Evolutionary conservation across 495 filamentous ascomycete species (phyloP), one percentile per base, ranked within the genome.

Genomic region (Acidiella bohemica): DNA sequence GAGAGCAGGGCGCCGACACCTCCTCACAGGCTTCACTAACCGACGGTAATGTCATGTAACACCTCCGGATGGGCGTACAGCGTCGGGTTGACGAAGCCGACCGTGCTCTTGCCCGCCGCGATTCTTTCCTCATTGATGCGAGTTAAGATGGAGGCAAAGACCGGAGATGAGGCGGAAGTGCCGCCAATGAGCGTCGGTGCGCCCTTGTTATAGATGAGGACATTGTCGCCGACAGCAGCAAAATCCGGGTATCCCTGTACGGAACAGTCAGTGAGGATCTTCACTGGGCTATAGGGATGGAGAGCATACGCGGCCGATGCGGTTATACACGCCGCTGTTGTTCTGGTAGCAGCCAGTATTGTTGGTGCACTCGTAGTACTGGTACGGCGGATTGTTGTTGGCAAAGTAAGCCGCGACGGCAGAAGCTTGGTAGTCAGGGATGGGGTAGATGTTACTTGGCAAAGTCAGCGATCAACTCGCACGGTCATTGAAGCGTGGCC

Each of bases 41-140:
- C 44, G 19, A 25, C 24, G 1, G 44, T 47, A 11, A 42, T 42
- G 18, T 42, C 39, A 34, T 42, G 39, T 12, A 42, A 33, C 0
- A 68, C 64, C 21, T 66, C 67, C 0, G 76, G 72, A 48, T 81
- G 61, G 0, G 63, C 63, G 52, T 81, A 81, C 8, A 81, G 54
- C 5, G 62, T 59, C 8, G 72, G 76, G 41, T 80, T 78, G 25
- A 78, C 51, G 36, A 80, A 70, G 1, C 76, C 76, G 0, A 80
- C 60, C 0, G 68, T 66, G 16, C 65, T 50, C 42, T 78, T 71
- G 26, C 70, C 72, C 3, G 51, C 58, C 0, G 63, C 65, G 13
- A 78, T 44, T 14, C 76, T 63, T 46, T 71, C 71, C 51, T 78
- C 76, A 44, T 80, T 80, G 47, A 80, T 64, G 2, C 71, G 59